Conservation (phyloP, 805 yeast genomes). For the Sungouiella blattae region DNA sequence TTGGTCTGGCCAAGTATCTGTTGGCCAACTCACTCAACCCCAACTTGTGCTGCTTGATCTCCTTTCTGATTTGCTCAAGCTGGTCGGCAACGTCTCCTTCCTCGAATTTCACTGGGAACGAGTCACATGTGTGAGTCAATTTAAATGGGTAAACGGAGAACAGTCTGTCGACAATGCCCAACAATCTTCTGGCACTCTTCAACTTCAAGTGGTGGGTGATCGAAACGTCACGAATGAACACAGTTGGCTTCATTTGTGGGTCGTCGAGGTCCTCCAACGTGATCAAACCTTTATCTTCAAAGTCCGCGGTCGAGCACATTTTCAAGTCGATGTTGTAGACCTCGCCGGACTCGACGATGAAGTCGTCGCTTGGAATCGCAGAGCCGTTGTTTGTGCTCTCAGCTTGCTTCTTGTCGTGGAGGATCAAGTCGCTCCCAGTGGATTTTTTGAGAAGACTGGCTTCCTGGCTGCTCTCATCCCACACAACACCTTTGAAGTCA, state of each 20-base stretch:
- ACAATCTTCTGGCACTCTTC: slow-evolving; percentile 66
- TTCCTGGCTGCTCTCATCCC: slow-evolving; percentile 84
- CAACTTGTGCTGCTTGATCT: slow-evolving; percentile 59
- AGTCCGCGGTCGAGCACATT: slow-evolving; percentile 63
- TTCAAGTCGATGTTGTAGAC: slow-evolving; percentile 80
- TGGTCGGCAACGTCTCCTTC: slow-evolving; percentile 34
- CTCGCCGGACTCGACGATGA: slow-evolving; percentile 73
- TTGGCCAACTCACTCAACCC: slow-evolving; percentile 80
- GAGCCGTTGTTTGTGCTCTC: slow-evolving; percentile 30
- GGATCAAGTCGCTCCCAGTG: slow-evolving; percentile 12
- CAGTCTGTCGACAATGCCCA: slow-evolving; percentile 65
- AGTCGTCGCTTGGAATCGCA: slow-evolving; percentile 75
- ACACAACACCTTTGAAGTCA: slow-evolving; percentile 87
- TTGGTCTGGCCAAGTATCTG: slow-evolving; percentile 71
- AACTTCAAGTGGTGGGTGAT: slow-evolving; percentile 73
- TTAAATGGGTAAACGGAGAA: slow-evolving; percentile 91
- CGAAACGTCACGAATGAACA: slow-evolving; percentile 85
- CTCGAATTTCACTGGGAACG: slow-evolving; percentile 53
- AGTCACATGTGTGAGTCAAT: slow-evolving; percentile 62
- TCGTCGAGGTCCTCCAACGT: slow-evolving; percentile 67
- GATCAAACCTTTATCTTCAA: slow-evolving; percentile 59
- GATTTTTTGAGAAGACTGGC: slow-evolving; percentile 43
- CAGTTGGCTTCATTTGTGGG: slow-evolving; percentile 61
- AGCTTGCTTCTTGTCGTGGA: slow-evolving; percentile 10
- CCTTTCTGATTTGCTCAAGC: slow-evolving; percentile 44